Evolutionary conservation across 805 yeast genomes (phyloP), one percentile per base, ranked within the genome.

Genomic region (Pichia heedii): DNA sequence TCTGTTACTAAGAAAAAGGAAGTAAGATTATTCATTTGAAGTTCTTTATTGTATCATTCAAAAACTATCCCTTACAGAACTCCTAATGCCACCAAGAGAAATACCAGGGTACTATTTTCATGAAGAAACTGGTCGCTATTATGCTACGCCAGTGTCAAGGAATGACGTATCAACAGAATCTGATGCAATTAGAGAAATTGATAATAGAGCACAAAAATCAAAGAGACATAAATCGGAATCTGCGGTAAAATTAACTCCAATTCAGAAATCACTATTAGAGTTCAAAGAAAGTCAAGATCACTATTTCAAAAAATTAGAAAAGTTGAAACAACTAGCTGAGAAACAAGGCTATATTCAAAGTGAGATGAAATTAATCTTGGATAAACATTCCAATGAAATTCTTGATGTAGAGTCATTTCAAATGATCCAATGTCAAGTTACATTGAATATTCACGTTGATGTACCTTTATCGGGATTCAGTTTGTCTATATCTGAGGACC

Each of bases 81-180:
- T n/a, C n/a, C n/a, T n/a, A n/a, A 29, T 29, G 32, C 32, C 32
- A 22, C 33, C 30, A 5, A 41, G 38, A 16, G 40, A 43, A 21
- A 36, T 48, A 13, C 45, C 49, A 0, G 51, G 51, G 3, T 41
- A 43, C 19, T 41, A 39, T 32, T 48, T n/a, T 21, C 48, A 48
- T 29, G 42, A 42, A 19, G 38, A 26, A 7, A 42, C n/a, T 15
- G 27, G 36, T n/a, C 33, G 45, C 15, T 48, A 48, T 35, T 48
- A 38, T 43, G 47, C 49, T 2, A 36, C 43, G 12, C 51, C 51
- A 1, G n/a, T 19, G 3, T 33, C 40, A 15, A 29, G 32, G 15
- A 29, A 29, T 20, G 30, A 36, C 6, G 5, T 12, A 5, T 30
- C 18, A 5, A 27, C 41, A n/a, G 40, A 33, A 8, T 37, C 43